Evolutionary conservation across 2,329 filamentous ascomycete genomes (phyloP), one percentile per base, ranked within the genome.

Genomic region (Talaromyces sp.): DNA sequence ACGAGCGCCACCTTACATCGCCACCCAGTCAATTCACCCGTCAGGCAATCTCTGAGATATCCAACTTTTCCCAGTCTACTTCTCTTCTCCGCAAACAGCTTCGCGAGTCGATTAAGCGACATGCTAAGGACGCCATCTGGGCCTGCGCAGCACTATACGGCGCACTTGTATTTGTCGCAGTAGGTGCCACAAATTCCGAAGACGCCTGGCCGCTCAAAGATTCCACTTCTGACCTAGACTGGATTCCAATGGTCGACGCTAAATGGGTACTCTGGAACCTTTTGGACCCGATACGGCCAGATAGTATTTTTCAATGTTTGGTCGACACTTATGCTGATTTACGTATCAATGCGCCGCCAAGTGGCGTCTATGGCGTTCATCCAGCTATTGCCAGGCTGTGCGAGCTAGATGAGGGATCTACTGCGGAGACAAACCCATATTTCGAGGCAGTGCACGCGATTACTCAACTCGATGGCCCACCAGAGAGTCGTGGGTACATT

Each of bases 161-260:
- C 1, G 67, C 81, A 1, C 52, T 81, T 1, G 66, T 73, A 0
- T 80, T 81, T 63, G 72, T 77, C 0, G 76, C 73, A 1, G 71
- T 77, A 0, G 77, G 82, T 50, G 74, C 75, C 1, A 58, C 57
- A 54, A 70, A 74, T 0, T 74, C 82, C 0, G 71, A 80, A 57
- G 71, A 82, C 61, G 77, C 82, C 1, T 89, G 86, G 86, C 86
- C 86, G 0, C 72, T 88, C 1, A 81, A 77, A 40, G 65, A 73
- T 1, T 70, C 75, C 0, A 74, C 74, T 0, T 68, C 73, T 0
- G 83, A 87, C 65, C 74, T 88, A 1, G 78, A 83, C 67, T 89
- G 86, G 86, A 69, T 88, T 1, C 81, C 76, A 57, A 79, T 88
- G 70, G 80, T 77, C 63, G 79, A 83, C 12, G 83, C 83, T 0